These are phyloP conservation scores for Cerioporus squamosus DNA, from an alignment of 1,284 basidiomycete genomes.

Conservation along the genomic window DNA sequence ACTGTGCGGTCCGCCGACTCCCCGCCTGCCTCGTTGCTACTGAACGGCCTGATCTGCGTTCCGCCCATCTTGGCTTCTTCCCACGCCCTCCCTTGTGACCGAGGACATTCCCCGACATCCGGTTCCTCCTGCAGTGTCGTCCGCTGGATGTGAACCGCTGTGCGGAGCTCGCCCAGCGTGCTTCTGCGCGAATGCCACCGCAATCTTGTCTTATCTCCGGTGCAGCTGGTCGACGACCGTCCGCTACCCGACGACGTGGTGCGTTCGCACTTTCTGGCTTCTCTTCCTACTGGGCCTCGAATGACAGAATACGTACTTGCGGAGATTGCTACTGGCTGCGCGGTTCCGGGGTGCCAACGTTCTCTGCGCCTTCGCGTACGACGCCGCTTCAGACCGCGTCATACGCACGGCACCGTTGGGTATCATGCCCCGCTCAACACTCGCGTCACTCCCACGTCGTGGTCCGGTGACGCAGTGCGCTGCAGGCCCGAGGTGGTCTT, in stretches of 20 bases:
- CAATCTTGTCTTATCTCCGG: conserved; percentile 1
- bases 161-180: not conserved
- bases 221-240: not conserved
- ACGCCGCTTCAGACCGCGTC: no score
- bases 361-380: no score
- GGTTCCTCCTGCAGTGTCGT: not conserved
- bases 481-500: not conserved
- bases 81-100: conserved; percentile 14
- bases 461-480: conserved; percentile 9
- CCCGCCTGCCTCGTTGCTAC: conserved; percentile 23
- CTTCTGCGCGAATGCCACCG: not conserved
- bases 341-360: no score
- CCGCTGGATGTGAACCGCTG: not conserved
- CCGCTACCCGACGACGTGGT: not conserved
- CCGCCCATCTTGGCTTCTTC: not conserved
- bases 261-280: not conserved
- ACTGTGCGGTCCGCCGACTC: not conserved
- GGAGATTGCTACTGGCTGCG: no score
- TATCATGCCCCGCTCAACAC: not conserved
- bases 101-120: not conserved
- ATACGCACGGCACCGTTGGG: no score
- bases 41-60: conserved; percentile 15
- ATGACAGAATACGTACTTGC: no score
- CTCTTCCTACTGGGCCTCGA: not conserved
- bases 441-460: conserved; percentile 3